Percentiles rank a stretch among this genome's conserved stretches.
Evolutionary conservation across 2,329 filamentous ascomycete genomes (phyloP).

Genomic region (Coleophoma eucalyptorum): DNA sequence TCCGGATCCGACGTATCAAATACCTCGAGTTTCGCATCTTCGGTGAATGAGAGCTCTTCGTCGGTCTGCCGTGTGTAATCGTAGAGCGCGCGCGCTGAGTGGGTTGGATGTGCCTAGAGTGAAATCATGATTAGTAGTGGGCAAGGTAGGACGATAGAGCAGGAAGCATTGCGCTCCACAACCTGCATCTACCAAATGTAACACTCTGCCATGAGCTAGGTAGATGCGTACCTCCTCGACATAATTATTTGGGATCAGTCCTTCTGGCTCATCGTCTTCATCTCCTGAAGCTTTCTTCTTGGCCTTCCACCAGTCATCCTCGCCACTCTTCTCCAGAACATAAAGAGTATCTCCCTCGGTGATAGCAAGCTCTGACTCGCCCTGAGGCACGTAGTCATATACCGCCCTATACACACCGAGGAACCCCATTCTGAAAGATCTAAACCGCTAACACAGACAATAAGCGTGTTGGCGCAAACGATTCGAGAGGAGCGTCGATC

Average conservation of each 20-base stretch:
- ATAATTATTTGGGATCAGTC: conserved; percentile 83
- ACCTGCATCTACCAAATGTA: too few species aligned
- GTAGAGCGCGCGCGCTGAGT: conserved; percentile 87
- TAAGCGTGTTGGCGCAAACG: too few species aligned
- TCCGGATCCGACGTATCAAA: conserved; percentile 91
- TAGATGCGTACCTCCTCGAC: conserved; percentile 73
- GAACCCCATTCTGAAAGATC: conserved; percentile 68
- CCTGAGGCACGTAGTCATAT: conserved; percentile 89
- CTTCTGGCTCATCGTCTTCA: conserved; percentile 30
- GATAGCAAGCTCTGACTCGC: conserved; percentile 80
- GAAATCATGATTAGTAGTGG: conserved; percentile 11
- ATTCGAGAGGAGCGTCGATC: too few species aligned
- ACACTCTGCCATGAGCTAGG: not conserved
- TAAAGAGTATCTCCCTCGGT: conserved; percentile 85
- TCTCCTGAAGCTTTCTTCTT: conserved; percentile 36
- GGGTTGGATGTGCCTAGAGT: conserved; percentile 57
- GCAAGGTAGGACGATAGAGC: not conserved
- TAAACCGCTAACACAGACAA: not conserved
- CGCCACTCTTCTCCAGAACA: conserved; percentile 65
- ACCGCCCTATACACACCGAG: conserved; percentile 84
- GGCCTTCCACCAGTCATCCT: conserved; percentile 78
- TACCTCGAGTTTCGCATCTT: conserved; percentile 78
- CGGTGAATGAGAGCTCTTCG: conserved; percentile 92
- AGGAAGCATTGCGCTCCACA: not conserved
- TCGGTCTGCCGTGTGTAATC: conserved; percentile 97